These are phyloP conservation scores for Sarocladium kiliense DNA, from an alignment of 2,329 filamentous ascomycete genomes.

Conservation along the genomic window DNA sequence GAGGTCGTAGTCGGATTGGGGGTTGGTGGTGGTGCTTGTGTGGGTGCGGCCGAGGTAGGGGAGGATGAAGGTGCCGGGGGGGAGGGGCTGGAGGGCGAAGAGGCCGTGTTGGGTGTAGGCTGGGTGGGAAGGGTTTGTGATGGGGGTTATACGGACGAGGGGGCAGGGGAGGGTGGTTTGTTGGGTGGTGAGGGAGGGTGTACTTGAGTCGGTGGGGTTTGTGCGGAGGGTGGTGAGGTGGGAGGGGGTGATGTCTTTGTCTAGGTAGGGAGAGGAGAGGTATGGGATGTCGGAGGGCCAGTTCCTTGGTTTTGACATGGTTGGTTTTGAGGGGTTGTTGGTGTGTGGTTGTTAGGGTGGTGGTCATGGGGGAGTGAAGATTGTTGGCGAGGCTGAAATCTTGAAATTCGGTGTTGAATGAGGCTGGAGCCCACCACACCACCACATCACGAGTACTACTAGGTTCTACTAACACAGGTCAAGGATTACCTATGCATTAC, in stretches of 20 bases:
- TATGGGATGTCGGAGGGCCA: conserved; percentile 53
- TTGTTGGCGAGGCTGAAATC: not conserved
- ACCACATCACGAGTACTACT: no score
- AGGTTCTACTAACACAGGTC: no score
- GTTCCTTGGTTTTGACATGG: conserved; percentile 44
- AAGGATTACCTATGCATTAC: no score
- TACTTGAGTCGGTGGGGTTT: conserved; percentile 17
- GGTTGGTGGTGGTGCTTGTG: conserved; percentile 24
- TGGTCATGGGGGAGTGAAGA: not conserved
- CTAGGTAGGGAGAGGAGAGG: conserved; percentile 44
- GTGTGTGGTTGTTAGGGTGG: not conserved
- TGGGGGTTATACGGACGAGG: conserved; percentile 50
- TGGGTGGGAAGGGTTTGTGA: conserved; percentile 47
- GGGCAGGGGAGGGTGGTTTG: conserved; percentile 41
- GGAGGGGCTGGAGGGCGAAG: conserved; percentile 50
- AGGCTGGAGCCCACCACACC: no score
- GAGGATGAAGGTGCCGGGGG: conserved; percentile 52
- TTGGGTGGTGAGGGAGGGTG: conserved; percentile 19
- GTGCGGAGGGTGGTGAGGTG: conserved; percentile 36
- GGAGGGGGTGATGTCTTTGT: conserved; percentile 34
- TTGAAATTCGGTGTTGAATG: not conserved
- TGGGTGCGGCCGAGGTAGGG: conserved; percentile 59
- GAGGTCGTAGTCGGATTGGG: conserved; percentile 54
- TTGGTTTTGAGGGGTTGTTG: not conserved
- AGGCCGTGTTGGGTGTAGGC: conserved; percentile 55